Conservation (phyloP, 768 basidiomycete species). For the Psilocybe cubensis region DNA sequence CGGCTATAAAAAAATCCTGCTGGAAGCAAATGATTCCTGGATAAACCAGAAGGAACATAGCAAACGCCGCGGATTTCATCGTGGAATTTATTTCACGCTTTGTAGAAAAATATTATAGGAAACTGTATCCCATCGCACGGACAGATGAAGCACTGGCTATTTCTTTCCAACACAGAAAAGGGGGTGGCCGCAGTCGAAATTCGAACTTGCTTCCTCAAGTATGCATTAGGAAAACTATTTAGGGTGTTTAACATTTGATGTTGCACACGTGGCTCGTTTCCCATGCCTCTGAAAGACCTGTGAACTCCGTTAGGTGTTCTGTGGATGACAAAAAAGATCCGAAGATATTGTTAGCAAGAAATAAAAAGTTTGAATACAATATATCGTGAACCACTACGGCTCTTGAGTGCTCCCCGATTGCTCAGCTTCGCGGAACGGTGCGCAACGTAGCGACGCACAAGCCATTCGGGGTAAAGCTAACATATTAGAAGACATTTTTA, state of each 20-base stretch:
- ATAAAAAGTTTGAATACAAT: background rate
- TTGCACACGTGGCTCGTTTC: background rate
- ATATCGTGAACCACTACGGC: background rate
- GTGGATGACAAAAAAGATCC: background rate
- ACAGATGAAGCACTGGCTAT: no score
- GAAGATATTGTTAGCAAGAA: background rate
- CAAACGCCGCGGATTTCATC: no score
- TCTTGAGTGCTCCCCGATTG: background rate
- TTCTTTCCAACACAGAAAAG: no score
- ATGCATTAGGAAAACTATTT: background rate
- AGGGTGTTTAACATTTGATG: background rate
- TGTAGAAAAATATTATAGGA: no score
- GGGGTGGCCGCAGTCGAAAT: no score
- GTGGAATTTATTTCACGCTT: no score
- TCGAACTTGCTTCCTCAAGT: background rate
- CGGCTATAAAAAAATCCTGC: no score
- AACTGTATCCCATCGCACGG: no score
- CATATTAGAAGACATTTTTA: background rate
- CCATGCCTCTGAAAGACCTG: background rate
- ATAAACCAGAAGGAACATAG: no score
- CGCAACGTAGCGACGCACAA: background rate
- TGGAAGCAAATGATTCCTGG: no score
- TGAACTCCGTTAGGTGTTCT: background rate
- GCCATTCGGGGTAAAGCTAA: background rate
- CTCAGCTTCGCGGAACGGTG: conserved; percentile 4